A percentile compares a stretch with the other conserved stretches of the same genome.
Conservation (phyloP, 2,329 filamentous ascomycete genomes). For the Didymella keratinophila region DNA sequence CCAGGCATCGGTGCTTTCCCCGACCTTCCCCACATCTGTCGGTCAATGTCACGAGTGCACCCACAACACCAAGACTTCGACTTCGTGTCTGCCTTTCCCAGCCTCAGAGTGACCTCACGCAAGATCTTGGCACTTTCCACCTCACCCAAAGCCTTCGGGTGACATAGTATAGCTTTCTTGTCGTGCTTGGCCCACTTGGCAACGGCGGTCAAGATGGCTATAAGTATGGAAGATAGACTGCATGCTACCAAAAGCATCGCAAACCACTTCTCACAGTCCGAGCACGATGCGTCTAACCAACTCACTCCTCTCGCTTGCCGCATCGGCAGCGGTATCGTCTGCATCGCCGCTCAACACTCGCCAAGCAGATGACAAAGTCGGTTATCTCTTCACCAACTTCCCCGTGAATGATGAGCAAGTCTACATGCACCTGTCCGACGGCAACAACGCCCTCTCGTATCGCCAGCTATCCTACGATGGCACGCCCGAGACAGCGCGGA, state of each 20-base stretch:
- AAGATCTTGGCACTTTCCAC: not conserved
- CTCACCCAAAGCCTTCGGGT: not conserved
- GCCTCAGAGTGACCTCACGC: slow-evolving; percentile 11
- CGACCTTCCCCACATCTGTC: slow-evolving; percentile 13
- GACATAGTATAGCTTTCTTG: not conserved
- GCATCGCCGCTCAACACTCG: slow-evolving; percentile 5
- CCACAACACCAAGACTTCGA: slow-evolving; percentile 2
- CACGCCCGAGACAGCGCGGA: slow-evolving; percentile 8
- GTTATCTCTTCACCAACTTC: slow-evolving; percentile 17
- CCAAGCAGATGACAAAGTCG: slow-evolving; percentile 16
- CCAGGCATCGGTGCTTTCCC: slow-evolving; percentile 11
- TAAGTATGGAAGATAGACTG: not conserved
- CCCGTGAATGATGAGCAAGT: slow-evolving; percentile 17
- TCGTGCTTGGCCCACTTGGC: slow-evolving; percentile 9
- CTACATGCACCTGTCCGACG: slow-evolving; percentile 18
- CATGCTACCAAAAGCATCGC: not conserved
- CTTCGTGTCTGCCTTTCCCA: not conserved
- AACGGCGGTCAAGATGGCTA: not conserved
- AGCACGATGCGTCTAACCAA: slow-evolving; percentile 1
- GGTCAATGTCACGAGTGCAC: not conserved
- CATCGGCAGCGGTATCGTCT: not conserved
- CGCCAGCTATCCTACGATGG: slow-evolving; percentile 13
- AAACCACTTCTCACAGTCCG: not conserved
- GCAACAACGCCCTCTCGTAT: slow-evolving; percentile 16
- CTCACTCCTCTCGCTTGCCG: slow-evolving; percentile 1